Base-by-base conservation (phyloP, 306 rosid genomes). In the Casuarina equisetifolia region DNA sequence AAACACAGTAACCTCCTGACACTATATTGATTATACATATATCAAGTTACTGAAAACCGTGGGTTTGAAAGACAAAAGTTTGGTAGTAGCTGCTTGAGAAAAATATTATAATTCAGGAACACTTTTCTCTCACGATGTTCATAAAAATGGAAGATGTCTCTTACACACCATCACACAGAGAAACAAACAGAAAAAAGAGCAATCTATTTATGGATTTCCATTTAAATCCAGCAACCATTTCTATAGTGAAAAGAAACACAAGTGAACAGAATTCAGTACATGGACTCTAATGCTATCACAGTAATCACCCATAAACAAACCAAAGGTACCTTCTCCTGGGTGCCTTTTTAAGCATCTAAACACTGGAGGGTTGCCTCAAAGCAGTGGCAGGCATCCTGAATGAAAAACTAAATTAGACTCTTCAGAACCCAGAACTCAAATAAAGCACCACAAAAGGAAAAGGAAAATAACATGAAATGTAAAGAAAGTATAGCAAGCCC, bases 311-410 rank as follows among this genome's bases (percentile, higher is more conserved):
- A 88, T 86, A 88, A 88, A 88, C 96, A 90, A 92, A 77, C 98
- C 91, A 90, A 25, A 86, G 97, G 89, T 96, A 96, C 99, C 99
- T 96, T 96, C 99, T 92, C 93, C 96, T 78, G 94, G 84, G 88
- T 91, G 88, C 98, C 96, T 82, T 87, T 25, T 80, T 70, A 84
- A 86, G 96, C 99, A 95, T 80, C 91, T 86, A 93, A 90, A 93
- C 90, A 91, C 87, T 82, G 91, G 82, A 91, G 92, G 91, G 89
- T 84, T 90, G 96, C 97, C 91, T 86, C 94, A 87, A 84, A 90
- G 91, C 96, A 84, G 76, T 87, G 92, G 84, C 74, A 88, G 81
- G 86, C 50, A 82, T 89, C 99, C 99, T 96, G 99, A 90, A 93
- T 85, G 91, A 93, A 93, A 93, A 87, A 89, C 71, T 77, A 81